Base-by-base conservation (phyloP, 1,139 yeast genomes). In the Suhomyces maxii region DNA sequence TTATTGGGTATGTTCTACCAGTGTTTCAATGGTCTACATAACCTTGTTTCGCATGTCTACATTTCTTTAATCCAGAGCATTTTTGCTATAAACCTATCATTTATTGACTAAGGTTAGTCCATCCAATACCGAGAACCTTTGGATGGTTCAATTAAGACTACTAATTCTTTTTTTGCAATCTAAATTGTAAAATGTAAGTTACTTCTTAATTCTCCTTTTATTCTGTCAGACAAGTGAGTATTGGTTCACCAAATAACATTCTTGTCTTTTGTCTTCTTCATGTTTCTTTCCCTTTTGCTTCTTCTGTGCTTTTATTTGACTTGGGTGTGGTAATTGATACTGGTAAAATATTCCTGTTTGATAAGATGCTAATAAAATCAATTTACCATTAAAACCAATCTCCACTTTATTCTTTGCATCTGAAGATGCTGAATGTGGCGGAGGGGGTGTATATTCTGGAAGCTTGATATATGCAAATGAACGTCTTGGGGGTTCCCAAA, bases 401-500 rank as follows among this genome's bases (percentile, higher is more conserved):
- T 69, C 77, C 8, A 72, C 69, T 38, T 56, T 55, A 30, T 45
- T 41, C 37, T 49, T 53, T 9, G 38, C 33, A 5, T 34, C 42
- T 2, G 45, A 37, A 7, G 48, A 44, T 11, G 48, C 50, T 2
- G 41, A 35, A 26, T 47, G 53, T 10, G 44, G 50, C 10, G 47
- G 44, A 7, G 56, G 55, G 6, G 63, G 58, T 14, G 61, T 57
- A 36, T 61, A 55, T 46, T 69, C 76, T 4, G 75, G 74, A 7
- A 75, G 50, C 51, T 65, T 71, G 34, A 74, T 68, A 46, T 63
- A 73, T 14, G 77, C 76, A 61, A 73, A 75, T 6, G 77, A 72
- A 34, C 80, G 53, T 42, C 68, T 57, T 2, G 80, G 79, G 1
- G 78, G 77, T 46, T 71, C 76, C 72, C 77, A 67, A 11, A 73